phyloP scores from a whole-genome alignment of 768 basidiomycete genomes.

The Amylocystis lapponica region DNA sequence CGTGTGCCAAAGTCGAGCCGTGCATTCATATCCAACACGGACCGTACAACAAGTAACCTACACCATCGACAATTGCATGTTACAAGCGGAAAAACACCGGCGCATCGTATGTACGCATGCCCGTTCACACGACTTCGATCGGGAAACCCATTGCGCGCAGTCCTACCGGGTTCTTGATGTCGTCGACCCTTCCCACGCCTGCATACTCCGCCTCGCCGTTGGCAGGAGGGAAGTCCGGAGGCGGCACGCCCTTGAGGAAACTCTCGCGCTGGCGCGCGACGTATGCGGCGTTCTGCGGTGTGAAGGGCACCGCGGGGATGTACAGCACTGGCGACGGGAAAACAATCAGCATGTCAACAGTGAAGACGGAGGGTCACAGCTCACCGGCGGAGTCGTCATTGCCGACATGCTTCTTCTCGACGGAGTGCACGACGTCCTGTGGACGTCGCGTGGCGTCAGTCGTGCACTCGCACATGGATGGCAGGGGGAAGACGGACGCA shows the following conservation, averaged over 20 bases:
- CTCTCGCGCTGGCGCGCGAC: constrained; percentile 54
- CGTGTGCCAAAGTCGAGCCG: no score
- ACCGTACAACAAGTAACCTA: no score
- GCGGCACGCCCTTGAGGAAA: constrained; percentile 55
- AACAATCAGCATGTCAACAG: not conserved
- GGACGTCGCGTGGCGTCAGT: constrained; percentile 1
- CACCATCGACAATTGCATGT: not conserved
- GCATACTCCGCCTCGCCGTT: constrained; percentile 33
- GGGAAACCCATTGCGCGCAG: constrained; percentile 42
- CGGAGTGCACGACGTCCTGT: constrained; percentile 41
- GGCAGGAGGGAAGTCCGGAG: constrained; percentile 65
- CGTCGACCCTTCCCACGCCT: constrained; percentile 34
- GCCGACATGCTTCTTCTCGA: constrained; percentile 48
- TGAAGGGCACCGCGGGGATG: constrained; percentile 67
- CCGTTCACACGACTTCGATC: constrained; percentile 14
- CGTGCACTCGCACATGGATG: not conserved
- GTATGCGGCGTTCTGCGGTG: constrained; percentile 55
- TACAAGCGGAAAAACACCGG: not conserved
- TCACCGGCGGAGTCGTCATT: constrained; percentile 50
- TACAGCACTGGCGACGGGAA: constrained; percentile 55
- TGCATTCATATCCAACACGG: no score
- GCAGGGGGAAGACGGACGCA: constrained; percentile 32
- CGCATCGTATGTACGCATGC: not conserved
- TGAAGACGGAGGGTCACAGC: constrained; percentile 2
- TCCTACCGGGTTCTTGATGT: constrained; percentile 30